Evolutionary conservation across 257 asterid species (phyloP), one percentile per base, ranked within the genome.

Genomic region (Dorcoceras hygrometricum): DNA sequence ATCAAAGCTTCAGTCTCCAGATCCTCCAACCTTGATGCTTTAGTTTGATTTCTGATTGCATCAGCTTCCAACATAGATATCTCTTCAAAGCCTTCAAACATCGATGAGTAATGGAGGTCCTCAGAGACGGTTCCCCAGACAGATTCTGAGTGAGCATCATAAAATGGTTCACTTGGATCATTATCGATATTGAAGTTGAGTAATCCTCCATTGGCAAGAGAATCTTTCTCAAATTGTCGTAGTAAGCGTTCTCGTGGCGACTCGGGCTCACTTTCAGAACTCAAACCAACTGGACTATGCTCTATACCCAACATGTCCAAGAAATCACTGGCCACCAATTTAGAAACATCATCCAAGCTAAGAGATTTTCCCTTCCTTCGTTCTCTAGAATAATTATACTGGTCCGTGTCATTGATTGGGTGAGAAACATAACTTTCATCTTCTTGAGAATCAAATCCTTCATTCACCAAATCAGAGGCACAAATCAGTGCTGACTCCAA

Each of bases 241-340:
- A 90, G 83, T 26, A 94, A 71, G 46, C 84, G 84, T 75, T 86
- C 97, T 79, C 99, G 79, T 6, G 99, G 99, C 57, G 97, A 94
- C 57, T 88, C 97, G 0, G 97, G 92, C 74, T 93, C 98, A 60
- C 96, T 88, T 76, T 83, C 96, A 24, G 95, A 90, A 79, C 89
- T 88, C 76, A 78, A 74, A 77, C 89, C 86, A 67, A 78, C 69
- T 69, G 95, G 95, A 74, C 91, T 82, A 31, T 85, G 83, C 76
- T 89, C 94, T 68, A 88, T 76, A 32, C 96, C 96, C 63, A 88
- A 80, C 91, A 88, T 81, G 59, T 88, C 89, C 78, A 94, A 65
- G 90, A 94, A 90, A 74, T 88, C 97, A 71, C 68, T 73, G 20
- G 96, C 96, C 48, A 88, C 87, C 9, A 76, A 80, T 58, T 86